These are phyloP conservation scores for Clarireedia hainanense DNA, from an alignment of 2,329 filamentous ascomycete genomes.

Conservation along the genomic window DNA sequence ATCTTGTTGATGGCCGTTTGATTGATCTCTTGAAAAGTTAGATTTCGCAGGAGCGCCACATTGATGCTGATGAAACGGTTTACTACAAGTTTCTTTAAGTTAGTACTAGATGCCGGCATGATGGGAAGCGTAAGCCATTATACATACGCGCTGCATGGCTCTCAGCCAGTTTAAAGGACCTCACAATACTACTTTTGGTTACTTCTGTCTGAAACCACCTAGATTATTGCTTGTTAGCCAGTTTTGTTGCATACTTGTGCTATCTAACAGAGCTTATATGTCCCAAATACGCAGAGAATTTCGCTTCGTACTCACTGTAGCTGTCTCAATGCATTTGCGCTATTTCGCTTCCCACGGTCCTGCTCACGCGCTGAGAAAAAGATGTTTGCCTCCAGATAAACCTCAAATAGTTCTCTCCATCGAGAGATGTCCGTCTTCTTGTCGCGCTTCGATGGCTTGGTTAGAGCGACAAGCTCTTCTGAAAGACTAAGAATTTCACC, in stretches of 20 bases:
- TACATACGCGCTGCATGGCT: constrained; percentile 45
- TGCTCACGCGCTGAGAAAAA: constrained; percentile 75
- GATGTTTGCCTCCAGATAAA: constrained; percentile 71
- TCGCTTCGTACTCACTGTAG: constrained; percentile 31
- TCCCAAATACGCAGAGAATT: neutral
- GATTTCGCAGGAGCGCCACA: constrained; percentile 63
- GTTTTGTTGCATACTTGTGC: neutral
- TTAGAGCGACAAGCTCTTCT: constrained; percentile 51
- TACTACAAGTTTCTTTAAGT: neutral
- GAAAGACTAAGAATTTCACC: constrained; percentile 57
- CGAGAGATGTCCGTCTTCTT: constrained; percentile 57
- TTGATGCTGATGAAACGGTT: constrained; percentile 64
- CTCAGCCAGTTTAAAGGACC: constrained; percentile 56
- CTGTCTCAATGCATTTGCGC: constrained; percentile 56
- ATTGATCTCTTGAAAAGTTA: constrained; percentile 82
- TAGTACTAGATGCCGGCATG: too few species aligned
- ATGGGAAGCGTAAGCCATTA: neutral
- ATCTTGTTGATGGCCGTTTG: constrained; percentile 72
- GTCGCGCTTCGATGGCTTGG: constrained; percentile 54
- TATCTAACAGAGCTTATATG: neutral
- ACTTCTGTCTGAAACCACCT: constrained; percentile 63
- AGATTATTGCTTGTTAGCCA: neutral
- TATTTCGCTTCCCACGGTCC: constrained; percentile 60
- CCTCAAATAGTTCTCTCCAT: constrained; percentile 75
- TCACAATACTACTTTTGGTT: constrained; percentile 47